Base-by-base conservation (phyloP, 2,329 filamentous ascomycete species). In the Rhinocladiella mackenziei region DNA sequence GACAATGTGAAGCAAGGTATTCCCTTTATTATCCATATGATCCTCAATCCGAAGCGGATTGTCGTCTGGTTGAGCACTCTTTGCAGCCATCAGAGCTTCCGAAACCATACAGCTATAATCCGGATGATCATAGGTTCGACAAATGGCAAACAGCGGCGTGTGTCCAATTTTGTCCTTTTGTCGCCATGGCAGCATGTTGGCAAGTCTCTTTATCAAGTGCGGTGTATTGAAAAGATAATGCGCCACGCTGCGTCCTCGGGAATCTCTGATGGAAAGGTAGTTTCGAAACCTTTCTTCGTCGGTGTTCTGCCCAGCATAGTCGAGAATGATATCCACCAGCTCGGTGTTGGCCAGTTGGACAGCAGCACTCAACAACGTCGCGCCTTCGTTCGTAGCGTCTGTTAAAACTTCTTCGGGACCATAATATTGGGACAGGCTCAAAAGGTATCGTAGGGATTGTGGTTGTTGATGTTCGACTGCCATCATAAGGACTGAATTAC, bases 151-250 rank as follows among this genome's bases (percentile, higher is more conserved):
- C 6, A 98, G 70, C 1, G 92, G 94, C n/a, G 94, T 98, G 65
- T 97, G 92, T 0, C 92, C 92, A 60, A 97, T 96, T 63, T 89
- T 94, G 65, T 98, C 92, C 55, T 84, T 88, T 64, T 94, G 80
- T 45, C 81, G 78, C 92, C 92, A 98, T 6, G 88, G 86, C 40
- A 98, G 72, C 54, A 91, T 68, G 48, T 77, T 75, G 2, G 89
- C 89, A 48, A 97, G 83, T 42, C 77, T 76, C 32, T 73, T 70
- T 55, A 98, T 92, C 14, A 98, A 72, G 40, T 78, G 75, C 2
- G 92, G 92, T 6, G 87, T 83, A 60, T 95, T 86, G 68, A 98
- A 98, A 11, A 98, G 74, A 63, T 98, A 98, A 65, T 98, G 92
- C n/a, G 84, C 92, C 39, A 87, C 78, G 50, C 89, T 94, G 56